Conservation (phyloP, 257 asterid genomes). For the Thymus mandschuricus region DNA sequence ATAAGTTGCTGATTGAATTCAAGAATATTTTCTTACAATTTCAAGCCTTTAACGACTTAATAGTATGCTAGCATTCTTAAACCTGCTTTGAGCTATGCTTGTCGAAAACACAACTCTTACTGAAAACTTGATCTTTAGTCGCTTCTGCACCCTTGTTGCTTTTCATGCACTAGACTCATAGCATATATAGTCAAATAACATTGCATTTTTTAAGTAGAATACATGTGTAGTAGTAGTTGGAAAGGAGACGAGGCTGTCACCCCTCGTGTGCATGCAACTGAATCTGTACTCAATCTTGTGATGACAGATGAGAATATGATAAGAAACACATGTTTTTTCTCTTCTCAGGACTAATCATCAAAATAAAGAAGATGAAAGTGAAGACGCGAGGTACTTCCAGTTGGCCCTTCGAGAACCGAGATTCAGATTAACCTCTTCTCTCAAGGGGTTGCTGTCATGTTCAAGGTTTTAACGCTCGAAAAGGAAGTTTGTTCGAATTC, state of each 20-base stretch:
- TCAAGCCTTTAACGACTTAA: background rate
- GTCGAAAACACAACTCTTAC: too few relatives aligned
- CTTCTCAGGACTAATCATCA: constrained; percentile 21
- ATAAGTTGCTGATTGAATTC: constrained; percentile 10
- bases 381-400: constrained; percentile 1
- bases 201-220: background rate
- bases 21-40: background rate
- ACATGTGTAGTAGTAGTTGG: background rate
- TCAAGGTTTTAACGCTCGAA: constrained; percentile 27
- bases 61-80: too few relatives aligned
- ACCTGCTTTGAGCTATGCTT: too few relatives aligned
- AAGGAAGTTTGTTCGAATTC: background rate
- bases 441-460: constrained; percentile 43
- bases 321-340: background rate
- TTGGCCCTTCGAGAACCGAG: constrained; percentile 30
- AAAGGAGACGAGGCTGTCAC: background rate
- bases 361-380: constrained; percentile 27
- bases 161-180: background rate
- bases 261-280: background rate
- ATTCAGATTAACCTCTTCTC: constrained; percentile 35
- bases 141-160: background rate
- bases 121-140: background rate
- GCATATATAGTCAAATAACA: background rate
- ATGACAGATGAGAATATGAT: background rate
- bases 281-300: background rate